phyloP scores from a whole-genome alignment of 306 rosid species.

The Fragaria ananassa region DNA sequence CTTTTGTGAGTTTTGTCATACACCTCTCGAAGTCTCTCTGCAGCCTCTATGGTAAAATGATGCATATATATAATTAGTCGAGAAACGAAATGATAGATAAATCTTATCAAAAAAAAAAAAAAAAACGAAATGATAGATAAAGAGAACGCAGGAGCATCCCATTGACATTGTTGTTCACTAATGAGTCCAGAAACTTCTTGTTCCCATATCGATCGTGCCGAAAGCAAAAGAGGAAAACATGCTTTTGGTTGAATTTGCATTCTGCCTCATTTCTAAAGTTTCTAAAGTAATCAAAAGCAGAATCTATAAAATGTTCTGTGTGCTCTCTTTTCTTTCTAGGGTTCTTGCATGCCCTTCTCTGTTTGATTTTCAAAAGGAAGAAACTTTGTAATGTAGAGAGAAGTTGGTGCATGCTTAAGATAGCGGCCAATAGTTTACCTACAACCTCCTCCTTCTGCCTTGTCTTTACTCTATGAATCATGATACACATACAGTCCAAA shows the following conservation, averaged over 20 bases:
- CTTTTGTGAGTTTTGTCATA: too few relatives aligned
- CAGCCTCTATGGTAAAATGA: background rate
- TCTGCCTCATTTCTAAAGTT: constrained; percentile 6
- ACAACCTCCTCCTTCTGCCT: background rate
- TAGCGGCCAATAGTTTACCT: constrained; percentile 8
- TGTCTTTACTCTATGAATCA: background rate
- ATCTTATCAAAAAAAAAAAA: too few relatives aligned
- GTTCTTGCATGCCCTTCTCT: constrained; percentile 6
- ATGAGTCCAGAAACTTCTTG: background rate
- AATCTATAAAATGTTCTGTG: constrained; percentile 3
- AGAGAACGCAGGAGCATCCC: too few relatives aligned
- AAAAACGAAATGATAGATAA: too few relatives aligned
- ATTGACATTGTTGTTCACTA: background rate
- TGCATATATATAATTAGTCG: too few relatives aligned
- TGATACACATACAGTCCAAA: background rate
- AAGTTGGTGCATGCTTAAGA: background rate
- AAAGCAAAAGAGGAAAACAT: background rate
- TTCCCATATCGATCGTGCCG: background rate
- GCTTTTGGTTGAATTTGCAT: background rate
- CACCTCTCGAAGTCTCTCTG: background rate
- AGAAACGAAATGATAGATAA: too few relatives aligned
- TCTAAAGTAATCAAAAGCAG: background rate
- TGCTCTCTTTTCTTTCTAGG: background rate
- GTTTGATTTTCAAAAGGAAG: background rate
- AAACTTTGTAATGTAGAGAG: background rate